Evolutionary conservation across 441 rosid species (phyloP).

Genomic region (Populus tomentosa): DNA sequence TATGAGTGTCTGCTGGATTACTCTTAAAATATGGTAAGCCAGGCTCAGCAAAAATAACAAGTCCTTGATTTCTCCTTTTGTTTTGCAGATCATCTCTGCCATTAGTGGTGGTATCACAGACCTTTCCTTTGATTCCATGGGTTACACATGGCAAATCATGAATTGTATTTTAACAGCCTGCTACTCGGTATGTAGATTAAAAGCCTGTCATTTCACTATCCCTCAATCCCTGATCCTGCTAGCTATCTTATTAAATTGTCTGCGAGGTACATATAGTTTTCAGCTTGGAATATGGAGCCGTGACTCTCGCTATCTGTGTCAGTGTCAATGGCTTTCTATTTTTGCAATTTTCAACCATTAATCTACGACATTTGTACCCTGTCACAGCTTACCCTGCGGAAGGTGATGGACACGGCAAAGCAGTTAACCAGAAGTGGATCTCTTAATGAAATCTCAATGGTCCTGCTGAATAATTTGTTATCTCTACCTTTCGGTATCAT

Average conservation of each 20-base stretch:
- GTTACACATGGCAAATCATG: slow-evolving; percentile 74
- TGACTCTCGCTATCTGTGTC: background rate
- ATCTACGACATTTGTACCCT: slow-evolving; percentile 13
- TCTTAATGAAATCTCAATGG: slow-evolving; percentile 88
- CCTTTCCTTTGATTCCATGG: slow-evolving; percentile 70
- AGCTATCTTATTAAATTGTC: too few species aligned
- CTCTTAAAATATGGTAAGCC: background rate
- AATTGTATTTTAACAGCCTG: slow-evolving; percentile 86
- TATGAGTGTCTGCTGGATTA: background rate
- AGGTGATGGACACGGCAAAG: slow-evolving; percentile 87
- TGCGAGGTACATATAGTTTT: too few species aligned
- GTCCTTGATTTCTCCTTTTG: background rate
- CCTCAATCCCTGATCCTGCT: too few species aligned
- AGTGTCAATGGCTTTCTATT: background rate
- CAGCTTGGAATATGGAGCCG: too few species aligned
- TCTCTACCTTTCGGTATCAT: slow-evolving; percentile 75
- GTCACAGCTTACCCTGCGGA: slow-evolving; percentile 72
- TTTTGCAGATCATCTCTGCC: slow-evolving; percentile 82
- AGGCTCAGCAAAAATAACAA: background rate
- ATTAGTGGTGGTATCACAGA: slow-evolving; percentile 77
- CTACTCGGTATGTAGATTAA: slow-evolving; percentile 59
- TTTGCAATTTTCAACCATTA: slow-evolving; percentile 7
- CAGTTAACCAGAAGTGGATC: slow-evolving; percentile 64
- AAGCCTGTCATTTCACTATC: background rate
- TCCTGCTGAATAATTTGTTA: slow-evolving; percentile 78